These are phyloP conservation scores for Taphrina pruni DNA, from an alignment of 1,139 yeast genomes.

Conservation along the genomic window DNA sequence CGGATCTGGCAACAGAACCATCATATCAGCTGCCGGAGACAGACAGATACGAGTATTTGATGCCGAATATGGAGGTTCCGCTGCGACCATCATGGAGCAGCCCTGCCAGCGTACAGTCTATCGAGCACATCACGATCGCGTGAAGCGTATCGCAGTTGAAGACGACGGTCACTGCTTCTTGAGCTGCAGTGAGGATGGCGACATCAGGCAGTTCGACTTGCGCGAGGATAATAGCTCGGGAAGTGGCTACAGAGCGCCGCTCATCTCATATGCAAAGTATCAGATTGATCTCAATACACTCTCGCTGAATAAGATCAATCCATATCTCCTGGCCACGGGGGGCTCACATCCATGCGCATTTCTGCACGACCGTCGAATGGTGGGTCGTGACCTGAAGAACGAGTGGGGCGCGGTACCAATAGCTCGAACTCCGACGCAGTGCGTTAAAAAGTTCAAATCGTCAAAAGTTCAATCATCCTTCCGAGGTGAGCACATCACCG, in stretches of 20 bases:
- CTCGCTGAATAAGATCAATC: constrained; percentile 45
- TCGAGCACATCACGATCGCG: constrained; percentile 43
- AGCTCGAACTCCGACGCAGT: constrained; percentile 42
- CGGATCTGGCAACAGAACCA: constrained; percentile 41
- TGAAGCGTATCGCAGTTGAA: constrained; percentile 45
- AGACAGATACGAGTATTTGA: constrained; percentile 45
- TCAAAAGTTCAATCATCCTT: constrained; percentile 5
- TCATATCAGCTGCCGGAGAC: constrained; percentile 46
- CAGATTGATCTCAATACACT: constrained; percentile 44
- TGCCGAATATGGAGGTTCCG: constrained; percentile 39
- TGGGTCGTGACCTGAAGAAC: constrained; percentile 39
- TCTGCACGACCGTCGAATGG: constrained; percentile 46
- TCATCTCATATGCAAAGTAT: constrained; percentile 42
- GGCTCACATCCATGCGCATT: constrained; percentile 45
- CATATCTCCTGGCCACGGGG: constrained; percentile 45
- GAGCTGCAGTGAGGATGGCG: constrained; percentile 46
- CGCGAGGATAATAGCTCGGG: constrained; percentile 27
- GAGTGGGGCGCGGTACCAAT: constrained; percentile 43
- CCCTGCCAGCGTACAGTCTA: constrained; percentile 22
- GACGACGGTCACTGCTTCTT: constrained; percentile 44
- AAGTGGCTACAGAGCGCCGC: constrained; percentile 40
- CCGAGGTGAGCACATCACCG: constrained; percentile 42
- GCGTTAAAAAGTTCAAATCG: constrained; percentile 45
- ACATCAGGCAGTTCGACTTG: constrained; percentile 45
- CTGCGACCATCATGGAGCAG: constrained; percentile 23